Base-by-base conservation (phyloP, 306 rosid genomes). In the Astragalus glycyphyllos region DNA sequence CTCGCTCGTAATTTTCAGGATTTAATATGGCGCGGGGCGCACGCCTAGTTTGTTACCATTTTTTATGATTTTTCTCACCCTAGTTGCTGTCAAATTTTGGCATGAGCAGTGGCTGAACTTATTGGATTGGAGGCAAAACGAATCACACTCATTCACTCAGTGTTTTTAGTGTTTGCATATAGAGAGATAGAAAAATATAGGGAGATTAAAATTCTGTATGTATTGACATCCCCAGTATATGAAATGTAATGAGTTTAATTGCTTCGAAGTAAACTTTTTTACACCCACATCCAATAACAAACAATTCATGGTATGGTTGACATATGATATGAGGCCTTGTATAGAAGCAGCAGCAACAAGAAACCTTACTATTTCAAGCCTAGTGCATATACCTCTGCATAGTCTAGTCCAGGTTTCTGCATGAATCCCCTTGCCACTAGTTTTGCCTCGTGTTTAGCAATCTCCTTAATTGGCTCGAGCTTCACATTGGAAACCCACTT, bases 1-100 rank as follows among this genome's bases (percentile, higher is more conserved):
- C 38, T 75, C 26, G 15, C 46, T 15, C 6, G 17, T 29, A 37
- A 58, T 17, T 45, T 55, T 57, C 71, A 49, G 72, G 37, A 62
- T 44, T 62, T 32, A 26, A 26, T 26, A 26, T 26, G 4, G 31
- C 31, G 31, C 31, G 1, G 31, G 0, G 38, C 13, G 12, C 16
- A 11, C 56, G 44, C 34, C 2, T 32, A 11, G n/a, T 23, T 55
- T 44, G 26, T 45, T 64, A 57, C 8, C 6, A 5, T 35, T 55
- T 56, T 57, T 29, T 12, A 5, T 32, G 26, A 47, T 34, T 53
- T 12, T 26, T 26, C 31, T 26, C 31, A 26, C 31, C 23, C 15
- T 64, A 42, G 11, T 62, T 48, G 60, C 31, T 1, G 5, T 54
- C 17, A 6, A 23, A 26, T 73, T n/a, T 54, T 73, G 64, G 42